Conservation (phyloP, 345 rosid genomes). For the Eucalyptus melliodora region DNA sequence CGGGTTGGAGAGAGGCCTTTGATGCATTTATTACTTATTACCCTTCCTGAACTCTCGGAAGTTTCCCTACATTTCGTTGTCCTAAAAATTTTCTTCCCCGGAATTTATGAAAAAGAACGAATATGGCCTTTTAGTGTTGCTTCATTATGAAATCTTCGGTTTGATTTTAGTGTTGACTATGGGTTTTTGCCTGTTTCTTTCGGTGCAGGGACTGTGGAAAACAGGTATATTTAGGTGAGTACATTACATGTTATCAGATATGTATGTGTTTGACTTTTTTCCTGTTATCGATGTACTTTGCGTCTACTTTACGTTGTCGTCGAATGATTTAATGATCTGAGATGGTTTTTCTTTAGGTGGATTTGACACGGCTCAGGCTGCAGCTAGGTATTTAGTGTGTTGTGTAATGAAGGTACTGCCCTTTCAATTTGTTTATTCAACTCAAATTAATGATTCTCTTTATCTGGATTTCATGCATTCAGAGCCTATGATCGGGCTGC, state of each 20-base stretch:
- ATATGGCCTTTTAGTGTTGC: not conserved
- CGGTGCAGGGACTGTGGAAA: constrained; percentile 89
- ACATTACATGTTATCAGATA: not conserved
- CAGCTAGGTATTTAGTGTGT: constrained; percentile 56
- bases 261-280: not conserved
- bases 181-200: not conserved
- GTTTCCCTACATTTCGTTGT: not conserved
- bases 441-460: not conserved
- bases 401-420: not conserved
- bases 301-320: not conserved
- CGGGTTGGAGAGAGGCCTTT: not conserved
- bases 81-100: not conserved
- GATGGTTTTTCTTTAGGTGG: constrained; percentile 49
- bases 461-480: not conserved
- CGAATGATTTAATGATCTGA: not conserved
- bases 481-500: constrained; percentile 99
- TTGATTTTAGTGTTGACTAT: not conserved
- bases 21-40: not conserved
- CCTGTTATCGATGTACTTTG: not conserved
- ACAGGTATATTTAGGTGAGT: constrained; percentile 91
- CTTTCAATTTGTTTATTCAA: not conserved
- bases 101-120: not conserved
- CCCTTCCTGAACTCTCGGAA: not conserved
- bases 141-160: not conserved
- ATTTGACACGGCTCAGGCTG: constrained; percentile 96